Conservation (phyloP, 2,329 filamentous ascomycete species). For the Thelonectria blattea region DNA sequence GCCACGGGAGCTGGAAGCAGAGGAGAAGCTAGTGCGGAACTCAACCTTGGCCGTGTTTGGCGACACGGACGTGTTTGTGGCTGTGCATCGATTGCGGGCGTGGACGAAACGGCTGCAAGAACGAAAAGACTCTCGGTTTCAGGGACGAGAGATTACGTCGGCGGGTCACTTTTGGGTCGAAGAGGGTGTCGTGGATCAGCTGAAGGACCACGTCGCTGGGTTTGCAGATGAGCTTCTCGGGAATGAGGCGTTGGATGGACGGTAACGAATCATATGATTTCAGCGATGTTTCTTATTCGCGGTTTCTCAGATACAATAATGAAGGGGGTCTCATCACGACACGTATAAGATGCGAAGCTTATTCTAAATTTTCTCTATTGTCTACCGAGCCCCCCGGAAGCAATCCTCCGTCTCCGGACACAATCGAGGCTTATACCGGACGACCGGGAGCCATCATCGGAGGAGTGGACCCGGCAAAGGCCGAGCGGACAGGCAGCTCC, state of each 20-base stretch:
- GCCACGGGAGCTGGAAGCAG: slow-evolving; percentile 43
- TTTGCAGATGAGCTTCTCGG: slow-evolving; percentile 37
- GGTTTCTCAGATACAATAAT: neutral
- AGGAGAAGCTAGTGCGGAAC: slow-evolving; percentile 63
- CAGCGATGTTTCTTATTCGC: neutral
- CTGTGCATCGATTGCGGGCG: slow-evolving; percentile 64
- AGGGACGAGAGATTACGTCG: slow-evolving; percentile 53
- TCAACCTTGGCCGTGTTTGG: slow-evolving; percentile 77
- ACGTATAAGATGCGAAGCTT: neutral
- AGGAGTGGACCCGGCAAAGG: neutral
- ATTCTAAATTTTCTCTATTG: too few relatives aligned
- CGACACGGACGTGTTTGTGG: slow-evolving; percentile 75
- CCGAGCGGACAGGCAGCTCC: neutral
- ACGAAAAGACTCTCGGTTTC: slow-evolving; percentile 52
- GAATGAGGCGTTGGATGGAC: neutral
- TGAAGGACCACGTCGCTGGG: slow-evolving; percentile 34
- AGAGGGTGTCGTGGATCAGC: slow-evolving; percentile 49
- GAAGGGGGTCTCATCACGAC: too few relatives aligned
- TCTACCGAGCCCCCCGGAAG: neutral
- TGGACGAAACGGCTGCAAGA: slow-evolving; percentile 67
- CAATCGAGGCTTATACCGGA: neutral
- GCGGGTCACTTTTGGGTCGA: slow-evolving; percentile 71
- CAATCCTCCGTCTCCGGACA: neutral
- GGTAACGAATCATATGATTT: neutral
- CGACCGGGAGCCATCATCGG: too few relatives aligned